phyloP scores from a whole-genome alignment of 2,329 filamentous ascomycete genomes.

The Neonectria sp. region DNA sequence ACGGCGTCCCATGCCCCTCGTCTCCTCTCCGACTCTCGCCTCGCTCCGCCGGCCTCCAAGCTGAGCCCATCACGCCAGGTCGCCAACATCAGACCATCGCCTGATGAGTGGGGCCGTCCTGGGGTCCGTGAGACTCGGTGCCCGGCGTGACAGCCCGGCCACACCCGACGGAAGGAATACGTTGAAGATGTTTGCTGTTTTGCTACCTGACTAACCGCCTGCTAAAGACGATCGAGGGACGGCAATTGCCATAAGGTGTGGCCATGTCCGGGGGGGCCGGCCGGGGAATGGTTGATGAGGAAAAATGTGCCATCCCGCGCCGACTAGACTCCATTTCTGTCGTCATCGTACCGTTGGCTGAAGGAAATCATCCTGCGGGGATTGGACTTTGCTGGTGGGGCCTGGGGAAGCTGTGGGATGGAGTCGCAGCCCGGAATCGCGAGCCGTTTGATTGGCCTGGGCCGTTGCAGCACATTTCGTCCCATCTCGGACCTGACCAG shows the following conservation, averaged over 20 bases:
- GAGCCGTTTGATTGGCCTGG: constrained; percentile 24
- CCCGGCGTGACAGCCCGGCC: constrained; percentile 41
- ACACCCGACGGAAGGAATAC: constrained; percentile 40
- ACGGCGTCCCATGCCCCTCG: constrained; percentile 26
- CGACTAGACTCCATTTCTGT: constrained; percentile 15
- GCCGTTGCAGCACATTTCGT: constrained; percentile 22
- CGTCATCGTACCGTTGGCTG: constrained; percentile 32
- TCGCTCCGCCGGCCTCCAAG: constrained; percentile 43
- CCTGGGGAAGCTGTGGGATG: constrained; percentile 19
- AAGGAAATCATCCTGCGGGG: constrained; percentile 33
- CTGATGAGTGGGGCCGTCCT: constrained; percentile 47
- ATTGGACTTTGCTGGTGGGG: constrained; percentile 24
- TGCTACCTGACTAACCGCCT: constrained; percentile 2
- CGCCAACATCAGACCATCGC: constrained; percentile 48
- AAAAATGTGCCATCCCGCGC: constrained; percentile 11
- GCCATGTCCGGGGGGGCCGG: constrained; percentile 12
- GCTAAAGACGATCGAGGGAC: not conserved
- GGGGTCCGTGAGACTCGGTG: constrained; percentile 42
- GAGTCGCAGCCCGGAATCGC: not conserved
- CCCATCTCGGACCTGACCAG: constrained; percentile 17
- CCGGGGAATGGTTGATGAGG: constrained; percentile 1
- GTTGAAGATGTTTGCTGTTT: not conserved
- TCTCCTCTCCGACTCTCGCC: constrained; percentile 45
- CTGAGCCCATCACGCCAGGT: constrained; percentile 50
- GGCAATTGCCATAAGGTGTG: not conserved